Percentiles rank a stretch among this genome's conserved stretches.
These are phyloP conservation scores for Teratosphaeria epicoccoides DNA, from an alignment of 2,329 filamentous ascomycete genomes.

Conservation along the genomic window DNA sequence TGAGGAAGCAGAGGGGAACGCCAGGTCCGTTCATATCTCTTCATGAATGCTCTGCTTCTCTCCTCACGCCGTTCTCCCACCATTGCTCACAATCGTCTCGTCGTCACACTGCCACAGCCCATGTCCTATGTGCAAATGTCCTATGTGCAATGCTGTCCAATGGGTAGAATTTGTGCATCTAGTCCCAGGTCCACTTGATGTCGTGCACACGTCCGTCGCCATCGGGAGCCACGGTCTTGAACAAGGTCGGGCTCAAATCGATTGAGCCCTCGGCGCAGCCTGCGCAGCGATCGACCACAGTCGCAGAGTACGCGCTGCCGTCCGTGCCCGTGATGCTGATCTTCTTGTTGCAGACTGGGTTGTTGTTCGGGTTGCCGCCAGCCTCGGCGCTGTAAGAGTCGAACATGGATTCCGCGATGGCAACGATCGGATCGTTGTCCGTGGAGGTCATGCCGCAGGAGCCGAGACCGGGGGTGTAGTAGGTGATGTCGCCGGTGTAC, in stretches of 20 bases:
- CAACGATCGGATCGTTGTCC: conserved; percentile 53
- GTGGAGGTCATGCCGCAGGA: conserved; percentile 56
- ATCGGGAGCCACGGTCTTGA: conserved; percentile 25
- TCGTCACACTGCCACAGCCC: background rate
- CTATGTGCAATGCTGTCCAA: background rate
- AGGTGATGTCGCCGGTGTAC: conserved; percentile 59
- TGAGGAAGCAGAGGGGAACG: background rate
- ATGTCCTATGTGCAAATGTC: background rate
- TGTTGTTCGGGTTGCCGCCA: conserved; percentile 46
- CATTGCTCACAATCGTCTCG: background rate
- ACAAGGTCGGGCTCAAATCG: conserved; percentile 45
- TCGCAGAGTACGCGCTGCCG: conserved; percentile 49
- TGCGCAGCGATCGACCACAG: conserved; percentile 65
- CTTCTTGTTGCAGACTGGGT: conserved; percentile 59
- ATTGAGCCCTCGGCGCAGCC: conserved; percentile 49
- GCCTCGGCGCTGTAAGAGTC: conserved; percentile 28
- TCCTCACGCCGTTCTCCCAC: background rate
- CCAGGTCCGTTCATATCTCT: background rate
- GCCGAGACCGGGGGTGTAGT: conserved; percentile 58
- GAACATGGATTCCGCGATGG: conserved; percentile 57
- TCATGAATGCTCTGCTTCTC: background rate
- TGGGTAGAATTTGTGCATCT: conserved; percentile 1
- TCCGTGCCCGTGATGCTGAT: conserved; percentile 50
- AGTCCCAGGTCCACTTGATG: conserved; percentile 27
- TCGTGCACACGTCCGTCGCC: conserved; percentile 28